These are phyloP conservation scores for Gossypium rotundifolium DNA, from an alignment of 345 rosid genomes.

Conservation along the genomic window DNA sequence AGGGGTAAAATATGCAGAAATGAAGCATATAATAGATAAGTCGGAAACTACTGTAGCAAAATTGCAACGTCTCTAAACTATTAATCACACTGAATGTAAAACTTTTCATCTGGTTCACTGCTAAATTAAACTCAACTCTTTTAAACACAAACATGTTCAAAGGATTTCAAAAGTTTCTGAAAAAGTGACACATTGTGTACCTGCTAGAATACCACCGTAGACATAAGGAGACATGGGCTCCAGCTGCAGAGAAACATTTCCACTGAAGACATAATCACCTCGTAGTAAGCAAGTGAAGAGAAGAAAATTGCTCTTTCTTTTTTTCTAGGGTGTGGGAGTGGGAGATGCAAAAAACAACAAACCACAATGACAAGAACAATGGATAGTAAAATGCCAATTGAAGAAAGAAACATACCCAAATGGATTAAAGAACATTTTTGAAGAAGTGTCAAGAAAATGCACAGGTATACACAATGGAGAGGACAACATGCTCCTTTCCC, in stretches of 20 bases:
- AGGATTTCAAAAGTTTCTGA: not conserved
- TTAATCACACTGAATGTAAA: not conserved
- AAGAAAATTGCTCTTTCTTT: not conserved
- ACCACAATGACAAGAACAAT: not conserved
- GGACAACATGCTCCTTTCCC: conserved; percentile 36
- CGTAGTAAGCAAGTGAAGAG: conserved; percentile 11
- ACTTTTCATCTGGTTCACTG: not conserved
- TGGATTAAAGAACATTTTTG: conserved; percentile 87
- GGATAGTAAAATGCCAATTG: not conserved
- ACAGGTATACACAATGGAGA: conserved; percentile 69
- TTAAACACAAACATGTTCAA: not conserved
- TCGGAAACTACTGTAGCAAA: not conserved
- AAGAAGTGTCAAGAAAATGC: conserved; percentile 53
- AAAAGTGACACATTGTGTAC: conserved; percentile 31
- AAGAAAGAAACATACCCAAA: conserved; percentile 53
- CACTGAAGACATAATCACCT: conserved; percentile 49
- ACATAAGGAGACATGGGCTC: conserved; percentile 49
- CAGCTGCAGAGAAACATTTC: conserved; percentile 56
- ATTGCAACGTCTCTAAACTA: not conserved
- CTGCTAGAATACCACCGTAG: conserved; percentile 96
- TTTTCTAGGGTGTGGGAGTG: not conserved
- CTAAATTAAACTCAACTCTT: not conserved
- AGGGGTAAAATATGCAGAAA: not conserved
- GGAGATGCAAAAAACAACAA: not conserved
- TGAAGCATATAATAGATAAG: not conserved